phyloP scores from a whole-genome alignment of 225 moss, liverwort and hornwort species.

The Asterella californica region DNA sequence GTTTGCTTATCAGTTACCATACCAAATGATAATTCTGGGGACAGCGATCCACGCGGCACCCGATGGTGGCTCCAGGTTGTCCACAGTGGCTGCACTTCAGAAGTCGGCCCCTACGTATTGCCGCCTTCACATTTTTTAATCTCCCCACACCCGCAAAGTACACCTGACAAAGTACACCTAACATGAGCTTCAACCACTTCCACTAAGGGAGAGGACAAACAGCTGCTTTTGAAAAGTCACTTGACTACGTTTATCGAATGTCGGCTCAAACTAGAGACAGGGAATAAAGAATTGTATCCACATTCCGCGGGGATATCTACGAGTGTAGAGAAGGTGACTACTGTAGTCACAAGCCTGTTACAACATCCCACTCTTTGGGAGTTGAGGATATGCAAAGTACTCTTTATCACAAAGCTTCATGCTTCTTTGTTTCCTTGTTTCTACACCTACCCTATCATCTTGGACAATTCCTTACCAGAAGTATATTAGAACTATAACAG shows the following conservation, averaged over 20 bases:
- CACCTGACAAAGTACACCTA: slow-evolving; percentile 43
- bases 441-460: no score
- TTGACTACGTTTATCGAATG: not conserved
- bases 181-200: not conserved
- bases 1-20: slow-evolving; percentile 1
- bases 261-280: not conserved
- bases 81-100: slow-evolving; percentile 72
- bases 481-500: no score
- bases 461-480: no score
- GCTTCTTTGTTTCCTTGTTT: no score
- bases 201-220: not conserved
- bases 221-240: not conserved
- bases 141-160: slow-evolving; percentile 76
- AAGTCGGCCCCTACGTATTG: slow-evolving; percentile 69
- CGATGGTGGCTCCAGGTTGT: slow-evolving; percentile 80
- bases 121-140: slow-evolving; percentile 81
- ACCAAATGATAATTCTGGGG: slow-evolving; percentile 81
- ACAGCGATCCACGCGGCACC: slow-evolving; percentile 83
- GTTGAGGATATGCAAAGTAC: no score
- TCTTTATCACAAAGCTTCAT: no score
- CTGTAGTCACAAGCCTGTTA: not conserved
- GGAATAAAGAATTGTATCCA: not conserved
- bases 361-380: no score
- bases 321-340: not conserved
- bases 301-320: not conserved